These are phyloP conservation scores for Xerocomellus chrysenteron DNA, from an alignment of 768 basidiomycete genomes.

Conservation along the genomic window DNA sequence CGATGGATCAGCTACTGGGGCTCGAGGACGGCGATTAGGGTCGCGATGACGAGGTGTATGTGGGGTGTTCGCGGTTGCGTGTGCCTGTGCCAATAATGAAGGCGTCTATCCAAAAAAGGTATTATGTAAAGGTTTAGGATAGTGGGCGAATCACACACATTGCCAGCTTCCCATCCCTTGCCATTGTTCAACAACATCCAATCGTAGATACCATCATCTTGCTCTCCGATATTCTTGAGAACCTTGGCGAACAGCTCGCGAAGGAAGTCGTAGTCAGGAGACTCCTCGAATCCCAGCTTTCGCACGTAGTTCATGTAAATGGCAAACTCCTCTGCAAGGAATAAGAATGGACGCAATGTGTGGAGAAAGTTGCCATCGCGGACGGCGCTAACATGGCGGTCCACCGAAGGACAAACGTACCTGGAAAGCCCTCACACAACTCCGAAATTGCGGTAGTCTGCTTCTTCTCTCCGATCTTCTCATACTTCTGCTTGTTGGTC, in stretches of 20 bases:
- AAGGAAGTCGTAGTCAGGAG: conserved; percentile 97
- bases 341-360: not conserved
- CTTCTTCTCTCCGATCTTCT: conserved; percentile 99
- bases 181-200: conserved; percentile 96
- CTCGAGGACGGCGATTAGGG: conserved; percentile 48
- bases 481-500: conserved; percentile 99
- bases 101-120: conserved; percentile 35
- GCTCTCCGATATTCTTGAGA: conserved; percentile 81
- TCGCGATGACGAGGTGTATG: conserved; percentile 56
- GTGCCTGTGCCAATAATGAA: conserved; percentile 46
- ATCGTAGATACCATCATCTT: conserved; percentile 90
- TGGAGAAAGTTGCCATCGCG: not conserved
- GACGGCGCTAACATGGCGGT: not conserved
- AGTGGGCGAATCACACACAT: conserved; percentile 49
- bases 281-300: conserved; percentile 96
- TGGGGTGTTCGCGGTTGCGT: conserved; percentile 55
- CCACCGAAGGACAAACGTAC: conserved; percentile 36
- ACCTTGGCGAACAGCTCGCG: conserved; percentile 93
- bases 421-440: conserved; percentile 95
- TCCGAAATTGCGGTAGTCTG: conserved; percentile 90
- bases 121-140: conserved; percentile 1
- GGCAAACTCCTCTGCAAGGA: conserved; percentile 75
- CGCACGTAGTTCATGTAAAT: conserved; percentile 99
- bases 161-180: conserved; percentile 92
- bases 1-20: conserved; percentile 53